These are phyloP conservation scores for Aspergillus sp. DNA, from an alignment of 2,329 filamentous ascomycete genomes.

Conservation along the genomic window DNA sequence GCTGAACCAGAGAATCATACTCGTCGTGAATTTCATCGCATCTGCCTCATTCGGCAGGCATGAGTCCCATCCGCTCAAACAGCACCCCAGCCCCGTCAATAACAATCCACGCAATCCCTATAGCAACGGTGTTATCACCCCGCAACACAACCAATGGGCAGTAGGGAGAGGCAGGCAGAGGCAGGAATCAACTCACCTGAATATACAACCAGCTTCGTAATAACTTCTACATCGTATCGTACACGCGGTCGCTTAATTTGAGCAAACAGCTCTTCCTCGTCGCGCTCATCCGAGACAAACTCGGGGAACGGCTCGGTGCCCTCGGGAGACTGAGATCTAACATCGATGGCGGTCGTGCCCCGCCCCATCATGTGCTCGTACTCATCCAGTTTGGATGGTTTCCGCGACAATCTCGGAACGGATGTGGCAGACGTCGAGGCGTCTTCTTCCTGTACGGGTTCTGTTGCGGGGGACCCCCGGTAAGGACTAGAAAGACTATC, in stretches of 20 bases:
- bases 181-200: constrained; percentile 59
- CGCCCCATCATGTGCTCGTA: constrained; percentile 75
- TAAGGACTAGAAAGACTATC: constrained; percentile 55
- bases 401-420: constrained; percentile 42
- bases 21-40: neutral
- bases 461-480: constrained; percentile 25
- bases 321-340: constrained; percentile 28
- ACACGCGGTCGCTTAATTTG: constrained; percentile 82
- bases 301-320: constrained; percentile 27
- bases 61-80: constrained; percentile 56
- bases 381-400: constrained; percentile 56
- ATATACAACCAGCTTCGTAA: constrained; percentile 95
- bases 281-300: constrained; percentile 44
- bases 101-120: constrained; percentile 80
- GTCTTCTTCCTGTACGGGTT: constrained; percentile 24
- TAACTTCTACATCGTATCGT: constrained; percentile 96
- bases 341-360: constrained; percentile 45
- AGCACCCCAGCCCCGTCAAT: constrained; percentile 72
- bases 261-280: constrained; percentile 79
- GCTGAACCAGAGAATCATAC: constrained; percentile 2
- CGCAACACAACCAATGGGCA: neutral
- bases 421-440: constrained; percentile 27
- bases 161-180: neutral
- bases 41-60: neutral
- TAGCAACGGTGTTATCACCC: constrained; percentile 1